Evolutionary conservation across 306 rosid species (phyloP), one percentile per base, ranked within the genome.

Genomic region (Quercus cerris): DNA sequence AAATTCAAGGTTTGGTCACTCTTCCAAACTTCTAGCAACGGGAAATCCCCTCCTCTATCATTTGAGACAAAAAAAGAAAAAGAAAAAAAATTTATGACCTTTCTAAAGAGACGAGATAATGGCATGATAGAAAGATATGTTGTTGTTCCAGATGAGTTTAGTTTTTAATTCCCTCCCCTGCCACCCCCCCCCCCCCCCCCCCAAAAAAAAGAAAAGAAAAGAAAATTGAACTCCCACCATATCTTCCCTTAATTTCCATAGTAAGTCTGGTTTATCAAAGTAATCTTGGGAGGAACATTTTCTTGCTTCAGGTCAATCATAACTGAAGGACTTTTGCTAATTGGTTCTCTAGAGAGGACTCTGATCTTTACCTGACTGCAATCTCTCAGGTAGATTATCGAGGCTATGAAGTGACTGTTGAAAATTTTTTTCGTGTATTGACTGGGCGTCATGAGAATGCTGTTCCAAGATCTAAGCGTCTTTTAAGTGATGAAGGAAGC

Each of bases 401-500:
- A 80, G 99, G 99, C 74, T 95, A 95, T 82, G 99, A 95, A 87
- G 99, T 95, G 82, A 95, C 94, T 0, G 94, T 90, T 57, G 97
- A 95, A 77, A 95, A 89, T 59, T 93, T 95, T 73, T 77, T 95
- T 44, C 92, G 98, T 66, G 98, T 95, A 33, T 83, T 95, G 66
- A 90, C 97, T 3, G 99, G 98, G 58, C 98, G 96, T 61, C 99
- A 93, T 82, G 97, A 90, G 83, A 84, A 59, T 80, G 91, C 98
- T 57, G 96, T 95, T 86, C 99, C 99, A 18, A 90, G 99, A 87
- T 95, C 99, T 38, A 93, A 95, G 85, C 98, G 97, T 64, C 91
- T 93, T 58, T 85, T 95, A 69, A 95, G 99, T 85, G 98, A 95
- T 85, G 98, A 95, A 88, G 99, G 99, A 83, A 95, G 99, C 85